Percentiles rank a stretch among this genome's conserved stretches.
Evolutionary conservation across 2,329 filamentous ascomycete species (phyloP).

Genomic region (Apiospora aurea): DNA sequence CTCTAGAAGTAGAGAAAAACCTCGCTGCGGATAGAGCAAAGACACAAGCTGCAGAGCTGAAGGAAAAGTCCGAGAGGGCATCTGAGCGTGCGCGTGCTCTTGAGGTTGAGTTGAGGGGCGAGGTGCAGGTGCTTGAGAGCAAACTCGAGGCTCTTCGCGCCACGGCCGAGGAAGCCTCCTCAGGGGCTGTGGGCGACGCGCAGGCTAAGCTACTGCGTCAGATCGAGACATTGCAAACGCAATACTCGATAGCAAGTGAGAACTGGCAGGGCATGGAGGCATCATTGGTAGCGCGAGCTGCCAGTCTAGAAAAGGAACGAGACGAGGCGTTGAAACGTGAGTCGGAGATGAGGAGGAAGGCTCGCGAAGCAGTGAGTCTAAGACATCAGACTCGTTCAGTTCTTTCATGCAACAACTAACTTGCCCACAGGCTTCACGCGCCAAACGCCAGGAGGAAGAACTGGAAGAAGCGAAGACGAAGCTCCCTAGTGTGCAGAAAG

Average conservation of each 20-base stretch:
- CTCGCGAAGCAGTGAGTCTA: slow-evolving; percentile 79
- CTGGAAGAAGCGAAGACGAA: slow-evolving; percentile 73
- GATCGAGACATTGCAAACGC: slow-evolving; percentile 93
- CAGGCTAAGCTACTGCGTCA: slow-evolving; percentile 92
- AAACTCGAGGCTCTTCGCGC: slow-evolving; percentile 88
- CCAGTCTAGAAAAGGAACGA: slow-evolving; percentile 84
- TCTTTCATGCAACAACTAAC: slow-evolving; percentile 36
- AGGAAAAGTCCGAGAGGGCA: slow-evolving; percentile 75
- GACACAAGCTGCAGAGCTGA: slow-evolving; percentile 73
- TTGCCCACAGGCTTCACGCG: slow-evolving; percentile 63
- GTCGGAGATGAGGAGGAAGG: slow-evolving; percentile 86
- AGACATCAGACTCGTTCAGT: neutral
- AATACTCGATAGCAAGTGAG: slow-evolving; percentile 91
- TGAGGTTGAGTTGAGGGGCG: slow-evolving; percentile 82
- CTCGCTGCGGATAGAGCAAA: slow-evolving; percentile 71
- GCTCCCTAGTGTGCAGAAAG: slow-evolving; percentile 69
- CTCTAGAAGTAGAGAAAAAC: slow-evolving; percentile 81
- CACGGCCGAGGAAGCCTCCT: slow-evolving; percentile 87
- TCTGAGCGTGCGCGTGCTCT: slow-evolving; percentile 71
- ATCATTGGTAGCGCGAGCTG: slow-evolving; percentile 78
- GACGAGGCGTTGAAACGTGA: slow-evolving; percentile 87
- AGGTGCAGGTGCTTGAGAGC: slow-evolving; percentile 79
- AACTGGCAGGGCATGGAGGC: slow-evolving; percentile 98
- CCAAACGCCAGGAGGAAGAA: slow-evolving; percentile 79
- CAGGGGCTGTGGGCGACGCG: slow-evolving; percentile 79